Conservation (phyloP, 208 protist genomes). For the Acanthamoeba comandoni region DNA sequence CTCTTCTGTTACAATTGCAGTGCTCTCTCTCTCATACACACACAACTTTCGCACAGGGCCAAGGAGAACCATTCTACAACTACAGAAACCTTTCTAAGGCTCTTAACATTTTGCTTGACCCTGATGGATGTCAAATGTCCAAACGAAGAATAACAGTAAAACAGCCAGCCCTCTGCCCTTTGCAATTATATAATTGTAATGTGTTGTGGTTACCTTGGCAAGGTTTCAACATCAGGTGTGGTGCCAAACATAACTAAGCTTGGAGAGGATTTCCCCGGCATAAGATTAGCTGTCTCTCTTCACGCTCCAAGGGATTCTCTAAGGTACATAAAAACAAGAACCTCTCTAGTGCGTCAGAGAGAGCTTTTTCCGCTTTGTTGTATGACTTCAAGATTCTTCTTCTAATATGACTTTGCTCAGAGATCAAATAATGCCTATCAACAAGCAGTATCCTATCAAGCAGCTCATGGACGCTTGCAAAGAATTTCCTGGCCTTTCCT, state of each 20-base stretch:
- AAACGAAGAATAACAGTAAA: slow-evolving; percentile 60
- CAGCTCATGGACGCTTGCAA: slow-evolving; percentile 47
- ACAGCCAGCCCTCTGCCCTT: no score
- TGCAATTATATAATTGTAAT: no score
- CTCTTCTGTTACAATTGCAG: not conserved
- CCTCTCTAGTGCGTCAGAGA: no score
- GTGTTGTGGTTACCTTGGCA: no score
- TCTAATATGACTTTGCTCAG: slow-evolving; percentile 3
- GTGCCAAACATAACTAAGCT: slow-evolving; percentile 58
- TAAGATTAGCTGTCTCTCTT: slow-evolving; percentile 41
- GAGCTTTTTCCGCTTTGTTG: not conserved
- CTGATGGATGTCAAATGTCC: slow-evolving; percentile 46
- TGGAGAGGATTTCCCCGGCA: slow-evolving; percentile 61
- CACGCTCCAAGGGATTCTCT: slow-evolving; percentile 29
- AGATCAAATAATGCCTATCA: slow-evolving; percentile 51
- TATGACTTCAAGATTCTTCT: no score
- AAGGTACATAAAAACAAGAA: not conserved
- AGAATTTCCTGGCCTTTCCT: slow-evolving; percentile 53
- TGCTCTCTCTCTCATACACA: no score
- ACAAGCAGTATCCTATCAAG: slow-evolving; percentile 12
- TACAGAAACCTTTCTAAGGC: slow-evolving; percentile 60
- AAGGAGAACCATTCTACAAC: slow-evolving; percentile 71
- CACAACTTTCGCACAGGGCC: not conserved
- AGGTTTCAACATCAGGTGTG: slow-evolving; percentile 40
- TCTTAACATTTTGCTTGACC: slow-evolving; percentile 23